These are phyloP conservation scores for Fraxinus floribunda DNA, from an alignment of 305 asterid genomes.

Conservation along the genomic window DNA sequence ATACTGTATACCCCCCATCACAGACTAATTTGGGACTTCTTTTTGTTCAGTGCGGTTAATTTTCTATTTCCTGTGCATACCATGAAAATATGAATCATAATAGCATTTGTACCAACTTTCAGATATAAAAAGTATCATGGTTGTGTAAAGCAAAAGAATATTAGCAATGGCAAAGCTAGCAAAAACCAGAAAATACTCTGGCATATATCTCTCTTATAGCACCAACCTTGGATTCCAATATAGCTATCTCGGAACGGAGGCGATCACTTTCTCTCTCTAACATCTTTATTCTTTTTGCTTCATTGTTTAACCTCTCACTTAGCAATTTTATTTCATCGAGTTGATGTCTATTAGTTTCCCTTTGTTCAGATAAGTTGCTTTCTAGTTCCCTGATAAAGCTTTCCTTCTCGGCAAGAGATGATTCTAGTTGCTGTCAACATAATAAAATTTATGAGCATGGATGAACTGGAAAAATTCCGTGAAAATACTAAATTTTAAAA, in stretches of 20 bases:
- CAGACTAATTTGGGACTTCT: conserved; percentile 2
- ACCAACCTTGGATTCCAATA: conserved; percentile 94
- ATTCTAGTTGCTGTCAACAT: conserved; percentile 74
- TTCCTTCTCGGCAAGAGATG: conserved; percentile 72
- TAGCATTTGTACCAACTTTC: conserved; percentile 11
- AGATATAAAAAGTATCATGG: conserved; percentile 1
- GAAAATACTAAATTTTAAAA: conserved; percentile 8
- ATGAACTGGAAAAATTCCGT: conserved; percentile 20
- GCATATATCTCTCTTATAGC: conserved; percentile 11
- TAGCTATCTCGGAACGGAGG: conserved; percentile 80
- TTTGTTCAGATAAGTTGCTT: conserved; percentile 58
- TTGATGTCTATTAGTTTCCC: conserved; percentile 53
- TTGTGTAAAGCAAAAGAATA: conserved; percentile 19
- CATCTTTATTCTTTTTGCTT: conserved; percentile 77
- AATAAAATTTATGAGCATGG: conserved; percentile 27
- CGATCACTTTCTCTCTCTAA: conserved; percentile 92
- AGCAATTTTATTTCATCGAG: conserved; percentile 75
- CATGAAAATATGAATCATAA: conserved; percentile 9
- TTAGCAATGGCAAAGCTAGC: not conserved
- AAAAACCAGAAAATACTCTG: conserved; percentile 15
- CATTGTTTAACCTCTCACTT: conserved; percentile 70
- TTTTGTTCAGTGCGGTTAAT: not conserved
- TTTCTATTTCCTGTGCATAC: not conserved
- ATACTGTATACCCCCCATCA: conserved; percentile 2
- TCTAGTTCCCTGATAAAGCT: conserved; percentile 66